A percentile compares a stretch with the other conserved stretches of the same genome.
phyloP scores from a whole-genome alignment of 2,329 filamentous ascomycete genomes.

The Aspergillus caelatus region DNA sequence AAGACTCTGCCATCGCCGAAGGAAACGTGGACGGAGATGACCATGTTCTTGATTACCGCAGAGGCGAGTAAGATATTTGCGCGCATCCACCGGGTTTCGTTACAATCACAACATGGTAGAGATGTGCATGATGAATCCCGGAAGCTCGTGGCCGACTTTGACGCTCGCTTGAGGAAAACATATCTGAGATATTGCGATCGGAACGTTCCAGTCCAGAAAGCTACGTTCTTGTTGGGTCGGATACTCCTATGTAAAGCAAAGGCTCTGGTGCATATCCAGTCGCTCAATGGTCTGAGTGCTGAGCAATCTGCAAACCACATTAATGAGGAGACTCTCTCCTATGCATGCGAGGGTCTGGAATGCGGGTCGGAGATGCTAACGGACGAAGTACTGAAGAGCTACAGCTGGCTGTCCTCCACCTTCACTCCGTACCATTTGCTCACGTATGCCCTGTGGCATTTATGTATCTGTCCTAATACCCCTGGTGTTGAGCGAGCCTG shows the following conservation, averaged over 20 bases:
- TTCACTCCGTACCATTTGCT: conserved; percentile 50
- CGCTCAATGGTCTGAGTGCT: neutral
- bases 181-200: conserved; percentile 57
- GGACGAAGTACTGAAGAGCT: conserved; percentile 44
- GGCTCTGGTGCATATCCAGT: conserved; percentile 16
- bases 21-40: conserved; percentile 61
- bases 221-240: conserved; percentile 31
- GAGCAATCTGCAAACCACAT: conserved; percentile 17
- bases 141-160: conserved; percentile 48
- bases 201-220: conserved; percentile 50
- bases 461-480: conserved; percentile 44
- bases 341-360: conserved; percentile 41
- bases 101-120: neutral
- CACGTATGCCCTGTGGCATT: conserved; percentile 49
- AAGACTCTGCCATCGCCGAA: conserved; percentile 51
- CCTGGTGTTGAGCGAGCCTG: conserved; percentile 38
- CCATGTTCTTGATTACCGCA: conserved; percentile 57
- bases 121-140: neutral
- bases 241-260: conserved; percentile 26
- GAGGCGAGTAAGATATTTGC: conserved; percentile 39
- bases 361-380: conserved; percentile 29
- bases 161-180: conserved; percentile 50
- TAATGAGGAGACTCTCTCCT: conserved; percentile 33
- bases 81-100: neutral
- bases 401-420: conserved; percentile 42